Base-by-base conservation (phyloP, 306 rosid genomes). In the Sicyos baderoa region DNA sequence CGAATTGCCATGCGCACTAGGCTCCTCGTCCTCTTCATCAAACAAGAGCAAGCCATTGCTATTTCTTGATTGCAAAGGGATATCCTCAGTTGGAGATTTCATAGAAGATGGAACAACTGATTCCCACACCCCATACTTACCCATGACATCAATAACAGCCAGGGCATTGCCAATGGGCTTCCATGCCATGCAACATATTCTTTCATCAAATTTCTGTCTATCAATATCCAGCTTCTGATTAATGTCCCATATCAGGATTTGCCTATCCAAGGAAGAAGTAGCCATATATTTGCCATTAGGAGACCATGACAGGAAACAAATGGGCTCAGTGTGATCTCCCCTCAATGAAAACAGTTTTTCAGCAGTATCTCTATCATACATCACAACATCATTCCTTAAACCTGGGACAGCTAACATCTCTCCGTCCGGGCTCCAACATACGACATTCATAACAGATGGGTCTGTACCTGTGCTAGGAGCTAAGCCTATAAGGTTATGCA, bases 361-460 rank as follows among this genome's bases (percentile, higher is more conserved):
- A 32, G 96, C 96, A 1, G 99, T 89, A 74, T 93, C 96, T 80
- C 96, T 86, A 68, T 93, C 99, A 76, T 89, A 93, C 82, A 93
- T 79, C 18, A 90, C 97, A 13, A 93, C 94, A 65, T 93, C 96
- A 56, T 93, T 90, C 84, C 81, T 83, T 86, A 88, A 74, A 64
- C 99, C 99, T 0, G 99, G 96, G 54, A 86, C 87, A 2, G 99
- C 95, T 53, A 93, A 78, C 71, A 84, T 76, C 84, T 84, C 85
- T 23, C 99, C 99, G 74, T 93, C 99, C 44, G 99, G 97, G 75
- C 97, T 93, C 97, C 97, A 90, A 74, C 97, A 73, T 53, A 93
- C 78, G 70, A 86, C 84, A 75, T 93, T 93, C 91, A 81, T 72
- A 10, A 82, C 69, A 16, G 90, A 81, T 80, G 79, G 74, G 70